These are phyloP conservation scores for Trichoderma asperelloides DNA, from an alignment of 495 filamentous ascomycete species.

Conservation along the genomic window DNA sequence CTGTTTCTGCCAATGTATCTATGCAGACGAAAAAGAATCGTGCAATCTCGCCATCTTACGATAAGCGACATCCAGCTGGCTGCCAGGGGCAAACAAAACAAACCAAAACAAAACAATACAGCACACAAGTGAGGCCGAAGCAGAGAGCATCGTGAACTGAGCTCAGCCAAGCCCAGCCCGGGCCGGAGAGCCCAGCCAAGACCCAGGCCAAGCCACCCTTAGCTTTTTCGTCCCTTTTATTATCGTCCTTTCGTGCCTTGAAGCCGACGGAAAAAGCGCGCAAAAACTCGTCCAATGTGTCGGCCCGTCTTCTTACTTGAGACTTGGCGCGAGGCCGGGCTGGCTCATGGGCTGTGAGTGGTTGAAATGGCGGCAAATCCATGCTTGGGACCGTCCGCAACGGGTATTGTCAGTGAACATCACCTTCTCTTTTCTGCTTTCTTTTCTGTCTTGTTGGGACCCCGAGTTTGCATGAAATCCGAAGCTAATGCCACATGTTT, in stretches of 20 bases:
- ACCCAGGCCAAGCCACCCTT: background rate
- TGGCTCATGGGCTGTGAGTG: background rate
- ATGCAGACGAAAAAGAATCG: background rate
- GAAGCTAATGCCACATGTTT: background rate
- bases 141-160: background rate
- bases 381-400: background rate
- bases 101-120: too few species aligned
- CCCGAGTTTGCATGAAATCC: background rate
- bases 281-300: background rate
- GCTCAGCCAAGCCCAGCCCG: too few species aligned
- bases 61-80: background rate
- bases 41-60: background rate
- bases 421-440: background rate
- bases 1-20: background rate
- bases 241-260: background rate
- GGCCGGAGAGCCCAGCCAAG: too few species aligned
- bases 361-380: background rate
- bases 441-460: too few species aligned
- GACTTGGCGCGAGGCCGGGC: background rate
- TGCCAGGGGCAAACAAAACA: background rate
- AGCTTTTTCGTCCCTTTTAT: background rate
- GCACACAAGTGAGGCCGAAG: background rate
- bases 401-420: background rate
- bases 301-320: conserved; percentile 1
- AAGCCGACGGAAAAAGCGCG: conserved; percentile 2